Conservation (phyloP, 208 protist genomes). For the Leishmania martiniquensis region DNA sequence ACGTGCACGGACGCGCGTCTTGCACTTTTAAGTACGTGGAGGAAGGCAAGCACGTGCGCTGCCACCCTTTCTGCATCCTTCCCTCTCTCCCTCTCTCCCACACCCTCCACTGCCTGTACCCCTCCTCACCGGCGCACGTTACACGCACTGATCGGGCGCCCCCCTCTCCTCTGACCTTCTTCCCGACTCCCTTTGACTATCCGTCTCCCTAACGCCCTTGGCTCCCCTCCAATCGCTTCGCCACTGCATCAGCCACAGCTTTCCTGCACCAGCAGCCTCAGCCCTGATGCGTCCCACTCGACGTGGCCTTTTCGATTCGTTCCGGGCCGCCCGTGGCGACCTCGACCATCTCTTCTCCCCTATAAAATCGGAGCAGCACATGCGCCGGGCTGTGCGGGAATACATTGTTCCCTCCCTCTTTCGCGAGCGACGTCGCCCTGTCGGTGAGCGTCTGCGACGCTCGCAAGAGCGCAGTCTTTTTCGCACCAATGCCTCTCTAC, state of each 20-base stretch:
- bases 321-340: slow-evolving; percentile 45
- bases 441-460: slow-evolving; percentile 16
- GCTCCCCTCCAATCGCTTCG: background rate
- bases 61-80: too few relatives aligned
- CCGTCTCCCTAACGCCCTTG: background rate
- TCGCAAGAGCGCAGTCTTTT: slow-evolving; percentile 57
- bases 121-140: background rate
- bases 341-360: slow-evolving; percentile 48
- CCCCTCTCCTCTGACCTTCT: background rate
- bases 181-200: background rate
- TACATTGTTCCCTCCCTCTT: slow-evolving; percentile 34
- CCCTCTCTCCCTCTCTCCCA: background rate
- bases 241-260: background rate
- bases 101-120: background rate
- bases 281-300: slow-evolving; percentile 19
- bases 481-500: slow-evolving; percentile 48
- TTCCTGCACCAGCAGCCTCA: background rate
- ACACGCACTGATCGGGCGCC: background rate
- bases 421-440: slow-evolving; percentile 15
- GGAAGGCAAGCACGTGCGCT: too few relatives aligned
- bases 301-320: slow-evolving; percentile 51
- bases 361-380: slow-evolving; percentile 38
- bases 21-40: too few relatives aligned
- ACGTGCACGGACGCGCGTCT: background rate
- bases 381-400: slow-evolving; percentile 37